Evolutionary conservation across 495 filamentous ascomycete species (phyloP).

Genomic region (Durotheca rogersii): DNA sequence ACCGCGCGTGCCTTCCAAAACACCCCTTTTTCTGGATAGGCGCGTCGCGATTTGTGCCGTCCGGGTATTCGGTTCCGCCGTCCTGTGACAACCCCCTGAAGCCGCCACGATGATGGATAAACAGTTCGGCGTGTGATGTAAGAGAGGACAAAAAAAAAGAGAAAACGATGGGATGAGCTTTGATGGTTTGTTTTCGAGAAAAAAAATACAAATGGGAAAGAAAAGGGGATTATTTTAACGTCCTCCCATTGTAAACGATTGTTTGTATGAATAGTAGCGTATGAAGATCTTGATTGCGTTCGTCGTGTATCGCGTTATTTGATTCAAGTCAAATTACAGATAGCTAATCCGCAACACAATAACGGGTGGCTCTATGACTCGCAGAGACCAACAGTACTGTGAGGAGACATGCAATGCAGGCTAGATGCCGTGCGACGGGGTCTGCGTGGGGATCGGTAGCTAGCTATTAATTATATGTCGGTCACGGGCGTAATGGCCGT

Average conservation of each 20-base stretch:
- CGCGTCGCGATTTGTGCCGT: slow-evolving; percentile 22
- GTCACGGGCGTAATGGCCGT: background rate
- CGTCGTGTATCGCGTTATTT: slow-evolving; percentile 14
- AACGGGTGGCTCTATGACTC: no score
- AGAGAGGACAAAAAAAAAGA: slow-evolving; percentile 18
- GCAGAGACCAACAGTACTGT: background rate
- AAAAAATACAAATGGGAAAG: slow-evolving; percentile 9
- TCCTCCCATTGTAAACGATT: slow-evolving; percentile 9
- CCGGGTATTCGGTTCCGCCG: slow-evolving; percentile 34
- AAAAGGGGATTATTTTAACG: slow-evolving; percentile 12
- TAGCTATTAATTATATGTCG: background rate
- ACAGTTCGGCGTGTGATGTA: slow-evolving; percentile 8
- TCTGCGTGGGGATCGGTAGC: background rate
- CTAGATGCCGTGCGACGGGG: no score
- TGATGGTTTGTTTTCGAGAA: no score
- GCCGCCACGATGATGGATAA: slow-evolving; percentile 16
- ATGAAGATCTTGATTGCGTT: slow-evolving; percentile 14
- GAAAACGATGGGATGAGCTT: slow-evolving; percentile 26
- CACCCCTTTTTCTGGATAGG: slow-evolving; percentile 15
- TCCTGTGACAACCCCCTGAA: slow-evolving; percentile 24
- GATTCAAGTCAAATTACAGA: background rate
- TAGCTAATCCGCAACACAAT: slow-evolving; percentile 1
- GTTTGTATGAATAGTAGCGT: slow-evolving; percentile 1
- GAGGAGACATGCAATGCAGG: background rate
- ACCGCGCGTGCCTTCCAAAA: slow-evolving; percentile 14